phyloP scores from a whole-genome alignment of 495 filamentous ascomycete species.

The Podospora appendiculata region DNA sequence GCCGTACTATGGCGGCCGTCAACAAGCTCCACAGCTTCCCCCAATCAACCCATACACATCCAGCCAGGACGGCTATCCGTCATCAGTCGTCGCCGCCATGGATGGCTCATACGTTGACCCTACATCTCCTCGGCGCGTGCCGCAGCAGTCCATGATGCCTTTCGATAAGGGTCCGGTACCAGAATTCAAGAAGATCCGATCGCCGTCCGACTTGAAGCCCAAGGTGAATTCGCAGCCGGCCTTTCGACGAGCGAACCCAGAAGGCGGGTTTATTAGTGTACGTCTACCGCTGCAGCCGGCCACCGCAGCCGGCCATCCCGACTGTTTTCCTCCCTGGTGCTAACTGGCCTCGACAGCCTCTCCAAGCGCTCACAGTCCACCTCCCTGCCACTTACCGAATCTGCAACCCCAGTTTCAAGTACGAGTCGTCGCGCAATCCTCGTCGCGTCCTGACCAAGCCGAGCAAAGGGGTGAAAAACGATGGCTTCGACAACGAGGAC shows the following conservation, averaged over 20 bases:
- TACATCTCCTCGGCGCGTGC: slow-evolving; percentile 58
- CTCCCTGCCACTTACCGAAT: slow-evolving; percentile 94
- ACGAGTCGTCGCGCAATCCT: slow-evolving; percentile 97
- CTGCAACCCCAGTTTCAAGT: slow-evolving; percentile 97
- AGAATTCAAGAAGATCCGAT: slow-evolving; percentile 72
- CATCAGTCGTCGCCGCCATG: slow-evolving; percentile 58
- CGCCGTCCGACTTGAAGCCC: slow-evolving; percentile 67
- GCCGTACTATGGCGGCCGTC: slow-evolving; percentile 41
- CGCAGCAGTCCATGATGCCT: slow-evolving; percentile 39
- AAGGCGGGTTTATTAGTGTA: slow-evolving; percentile 98
- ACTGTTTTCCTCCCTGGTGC: not conserved
- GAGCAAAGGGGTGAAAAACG: slow-evolving; percentile 97
- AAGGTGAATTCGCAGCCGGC: slow-evolving; percentile 80
- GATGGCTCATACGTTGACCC: slow-evolving; percentile 68
- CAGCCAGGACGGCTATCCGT: slow-evolving; percentile 56
- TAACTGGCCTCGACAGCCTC: slow-evolving; percentile 50
- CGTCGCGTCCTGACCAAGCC: slow-evolving; percentile 97
- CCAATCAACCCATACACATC: slow-evolving; percentile 61
- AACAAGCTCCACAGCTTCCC: slow-evolving; percentile 51
- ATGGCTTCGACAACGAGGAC: slow-evolving; percentile 98
- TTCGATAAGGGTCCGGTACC: slow-evolving; percentile 69
- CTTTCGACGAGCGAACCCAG: slow-evolving; percentile 88
- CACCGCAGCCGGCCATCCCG: not conserved
- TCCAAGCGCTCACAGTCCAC: slow-evolving; percentile 92
- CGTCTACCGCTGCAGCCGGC: slow-evolving; percentile 24